phyloP scores from a whole-genome alignment of 2,329 filamentous ascomycete genomes.

The Colletotrichum coccodes region DNA sequence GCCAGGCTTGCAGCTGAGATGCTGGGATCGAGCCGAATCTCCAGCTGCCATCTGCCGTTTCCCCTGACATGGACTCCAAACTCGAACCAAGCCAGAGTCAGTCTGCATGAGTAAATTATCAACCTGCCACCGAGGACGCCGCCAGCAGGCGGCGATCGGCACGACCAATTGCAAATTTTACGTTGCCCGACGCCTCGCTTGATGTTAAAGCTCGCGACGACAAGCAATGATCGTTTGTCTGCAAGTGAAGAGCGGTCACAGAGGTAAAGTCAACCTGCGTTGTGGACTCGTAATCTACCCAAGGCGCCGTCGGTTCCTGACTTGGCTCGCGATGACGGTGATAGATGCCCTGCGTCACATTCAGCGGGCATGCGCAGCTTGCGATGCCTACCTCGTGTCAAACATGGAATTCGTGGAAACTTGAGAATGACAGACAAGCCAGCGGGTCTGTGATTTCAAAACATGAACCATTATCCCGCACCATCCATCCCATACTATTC shows the following conservation, averaged over 20 bases:
- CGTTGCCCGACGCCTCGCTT: not conserved
- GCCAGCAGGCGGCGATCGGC: not conserved
- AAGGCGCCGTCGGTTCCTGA: not conserved
- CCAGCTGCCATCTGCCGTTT: conserved; percentile 18
- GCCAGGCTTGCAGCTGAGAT: conserved; percentile 12
- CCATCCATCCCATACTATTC: not conserved
- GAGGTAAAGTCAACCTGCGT: not conserved
- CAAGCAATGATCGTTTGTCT: not conserved
- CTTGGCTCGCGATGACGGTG: not conserved
- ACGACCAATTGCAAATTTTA: not conserved
- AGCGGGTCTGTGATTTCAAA: not conserved
- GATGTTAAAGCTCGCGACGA: not conserved
- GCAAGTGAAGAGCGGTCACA: not conserved
- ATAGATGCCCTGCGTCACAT: not conserved
- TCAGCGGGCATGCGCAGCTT: not conserved
- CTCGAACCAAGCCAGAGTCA: not conserved
- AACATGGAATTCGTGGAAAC: no score
- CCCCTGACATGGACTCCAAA: not conserved
- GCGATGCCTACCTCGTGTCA: no score
- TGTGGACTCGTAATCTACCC: not conserved
- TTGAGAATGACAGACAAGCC: not conserved
- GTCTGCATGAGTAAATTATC: not conserved
- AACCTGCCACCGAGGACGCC: not conserved
- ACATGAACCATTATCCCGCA: conserved; percentile 15
- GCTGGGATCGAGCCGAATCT: not conserved